phyloP scores from a whole-genome alignment of 192 early-diverging fungal genomes.

The Geranomyces variabilis region DNA sequence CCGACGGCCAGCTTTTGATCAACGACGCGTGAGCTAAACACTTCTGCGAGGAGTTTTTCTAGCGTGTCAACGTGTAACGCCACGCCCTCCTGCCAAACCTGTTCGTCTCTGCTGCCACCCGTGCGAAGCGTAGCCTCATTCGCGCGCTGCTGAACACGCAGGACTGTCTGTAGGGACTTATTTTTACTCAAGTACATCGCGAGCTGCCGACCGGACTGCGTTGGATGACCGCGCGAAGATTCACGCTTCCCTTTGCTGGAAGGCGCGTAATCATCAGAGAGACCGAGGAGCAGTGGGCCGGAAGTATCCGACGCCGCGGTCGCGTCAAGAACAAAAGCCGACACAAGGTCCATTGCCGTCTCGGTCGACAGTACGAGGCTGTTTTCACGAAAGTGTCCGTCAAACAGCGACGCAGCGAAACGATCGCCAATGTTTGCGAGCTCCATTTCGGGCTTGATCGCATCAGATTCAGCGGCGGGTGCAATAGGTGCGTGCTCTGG shows the following conservation, averaged over 20 bases:
- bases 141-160: conserved; percentile 41
- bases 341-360: conserved; percentile 51
- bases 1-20: conserved; percentile 52
- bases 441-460: conserved; percentile 31
- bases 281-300: background rate
- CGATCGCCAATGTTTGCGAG: conserved; percentile 42
- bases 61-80: conserved; percentile 17
- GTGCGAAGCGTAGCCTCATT: conserved; percentile 32
- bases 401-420: conserved; percentile 49
- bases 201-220: conserved; percentile 38
- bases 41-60: conserved; percentile 27
- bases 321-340: conserved; percentile 41
- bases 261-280: background rate
- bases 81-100: conserved; percentile 10
- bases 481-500: too few species aligned
- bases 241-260: conserved; percentile 31
- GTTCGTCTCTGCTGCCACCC: conserved; percentile 14
- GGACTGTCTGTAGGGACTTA: conserved; percentile 36
- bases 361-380: conserved; percentile 65
- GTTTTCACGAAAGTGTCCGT: conserved; percentile 56
- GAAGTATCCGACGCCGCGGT: conserved; percentile 4
- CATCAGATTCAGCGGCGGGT: background rate
- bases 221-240: conserved; percentile 26
- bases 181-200: conserved; percentile 41
- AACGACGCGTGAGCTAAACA: conserved; percentile 41